A percentile compares a stretch with the other conserved stretches of the same genome.
Evolutionary conservation across 2,329 filamentous ascomycete genomes (phyloP).

Genomic region (Teratosphaeria destructans): DNA sequence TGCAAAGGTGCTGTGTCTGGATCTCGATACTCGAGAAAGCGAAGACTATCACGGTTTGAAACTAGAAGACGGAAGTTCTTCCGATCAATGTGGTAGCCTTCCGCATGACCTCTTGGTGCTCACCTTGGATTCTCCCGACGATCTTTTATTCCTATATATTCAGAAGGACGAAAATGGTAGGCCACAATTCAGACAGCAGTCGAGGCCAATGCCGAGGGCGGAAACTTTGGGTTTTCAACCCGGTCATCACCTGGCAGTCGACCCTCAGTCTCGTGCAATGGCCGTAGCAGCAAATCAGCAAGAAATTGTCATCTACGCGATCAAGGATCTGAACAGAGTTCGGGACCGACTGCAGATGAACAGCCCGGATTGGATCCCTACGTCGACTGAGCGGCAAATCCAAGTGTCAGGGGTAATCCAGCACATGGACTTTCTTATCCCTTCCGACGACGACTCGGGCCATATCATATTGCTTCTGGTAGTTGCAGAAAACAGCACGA

Average conservation of each 20-base stretch:
- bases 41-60: slow-evolving; percentile 19
- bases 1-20: slow-evolving; percentile 38
- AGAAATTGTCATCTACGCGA: slow-evolving; percentile 60
- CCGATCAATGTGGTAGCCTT: not conserved
- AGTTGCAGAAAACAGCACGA: slow-evolving; percentile 33
- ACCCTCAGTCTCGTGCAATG: slow-evolving; percentile 56
- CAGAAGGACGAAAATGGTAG: slow-evolving; percentile 33
- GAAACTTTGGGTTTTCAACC: slow-evolving; percentile 42
- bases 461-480: slow-evolving; percentile 68
- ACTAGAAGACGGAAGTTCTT: slow-evolving; percentile 8
- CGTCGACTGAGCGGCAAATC: slow-evolving; percentile 42
- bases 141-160: slow-evolving; percentile 69
- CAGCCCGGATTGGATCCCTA: slow-evolving; percentile 44
- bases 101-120: slow-evolving; percentile 77
- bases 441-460: slow-evolving; percentile 49
- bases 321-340: slow-evolving; percentile 48
- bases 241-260: slow-evolving; percentile 61
- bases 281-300: slow-evolving; percentile 62
- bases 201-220: slow-evolving; percentile 49
- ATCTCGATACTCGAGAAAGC: slow-evolving; percentile 49
- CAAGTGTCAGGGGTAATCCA: slow-evolving; percentile 62
- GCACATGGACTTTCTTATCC: slow-evolving; percentile 77
- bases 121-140: slow-evolving; percentile 56
- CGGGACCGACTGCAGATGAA: slow-evolving; percentile 38
- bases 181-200: slow-evolving; percentile 52